phyloP scores from a whole-genome alignment of 495 filamentous ascomycete genomes.

The Neurospora africana region DNA sequence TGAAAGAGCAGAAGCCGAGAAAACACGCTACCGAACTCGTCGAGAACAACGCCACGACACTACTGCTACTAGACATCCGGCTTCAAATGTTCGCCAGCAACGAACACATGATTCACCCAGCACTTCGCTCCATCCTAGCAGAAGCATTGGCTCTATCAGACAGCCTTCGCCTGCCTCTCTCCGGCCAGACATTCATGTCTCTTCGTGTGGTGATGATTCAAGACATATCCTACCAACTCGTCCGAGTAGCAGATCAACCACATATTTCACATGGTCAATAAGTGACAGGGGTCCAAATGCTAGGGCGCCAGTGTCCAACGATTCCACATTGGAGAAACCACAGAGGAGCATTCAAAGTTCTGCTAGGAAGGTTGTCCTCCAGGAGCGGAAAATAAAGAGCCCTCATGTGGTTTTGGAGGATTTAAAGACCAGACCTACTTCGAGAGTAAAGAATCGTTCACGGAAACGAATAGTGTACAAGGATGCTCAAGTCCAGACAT shows the following conservation, averaged over 20 bases:
- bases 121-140: neutral
- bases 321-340: neutral
- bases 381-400: neutral
- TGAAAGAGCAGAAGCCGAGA: neutral
- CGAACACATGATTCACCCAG: neutral
- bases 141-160: neutral
- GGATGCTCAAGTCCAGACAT: neutral
- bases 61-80: neutral
- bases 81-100: neutral
- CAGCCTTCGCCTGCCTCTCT: neutral
- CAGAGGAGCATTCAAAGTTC: neutral
- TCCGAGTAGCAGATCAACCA: constrained; percentile 9
- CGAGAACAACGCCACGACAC: neutral
- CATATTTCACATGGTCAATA: constrained; percentile 24
- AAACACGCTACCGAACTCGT: neutral
- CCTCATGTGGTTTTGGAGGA: neutral
- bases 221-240: neutral
- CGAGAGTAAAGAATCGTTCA: neutral
- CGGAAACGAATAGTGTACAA: neutral
- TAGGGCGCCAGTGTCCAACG: neutral
- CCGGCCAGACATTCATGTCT: neutral
- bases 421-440: neutral
- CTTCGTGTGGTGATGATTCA: neutral
- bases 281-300: constrained; percentile 2
- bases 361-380: neutral